Base-by-base conservation (phyloP, 1,139 yeast genomes). In the Zygosaccharomyces pseudobailii region DNA sequence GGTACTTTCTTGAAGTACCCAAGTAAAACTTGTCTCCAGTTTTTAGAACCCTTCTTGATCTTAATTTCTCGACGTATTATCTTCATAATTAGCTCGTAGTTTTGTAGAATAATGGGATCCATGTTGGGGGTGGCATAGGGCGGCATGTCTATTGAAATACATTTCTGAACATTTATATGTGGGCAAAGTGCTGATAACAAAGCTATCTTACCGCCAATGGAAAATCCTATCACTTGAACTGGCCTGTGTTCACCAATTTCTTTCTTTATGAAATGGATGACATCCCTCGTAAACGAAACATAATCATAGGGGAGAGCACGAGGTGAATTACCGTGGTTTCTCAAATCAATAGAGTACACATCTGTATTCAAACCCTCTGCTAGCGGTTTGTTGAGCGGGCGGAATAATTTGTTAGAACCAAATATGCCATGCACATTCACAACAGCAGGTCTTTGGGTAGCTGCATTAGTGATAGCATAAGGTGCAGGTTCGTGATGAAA, bases 301-400 rank as follows among this genome's bases (percentile, higher is more conserved):
- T 78, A 78, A 44, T 67, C 69, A 56, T 71, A 72, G 0, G 82
- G 82, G 17, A 57, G 54, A 2, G 71, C 73, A 50, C 68, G 71
- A 5, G 72, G 71, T 0, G 79, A 71, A 2, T 62, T 59, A 1
- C 84, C 84, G 59, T 79, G 84, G 55, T 77, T 77, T 50, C 84
- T 63, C 43, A 78, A 60, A 57, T 79, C 84, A 1, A 78, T 55
- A 1, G 75, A 73, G 48, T 63, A 68, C 0, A 72, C 57, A 32
- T 61, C 60, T 3, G 63, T 52, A 30, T 55, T 47, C 23, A 66
- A 40, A 20, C 69, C 67, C 62, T 59, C 51, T 61, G 75, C 57
- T 47, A 78, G 59, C 35, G 59, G 62, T 31, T 50, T 55, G 43
- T 55, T 57, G 1, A 62, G 21, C 4, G 56, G 48, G 36, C 58